phyloP scores from a whole-genome alignment of 805 yeast genomes.

The Myxozyma sirexii region DNA sequence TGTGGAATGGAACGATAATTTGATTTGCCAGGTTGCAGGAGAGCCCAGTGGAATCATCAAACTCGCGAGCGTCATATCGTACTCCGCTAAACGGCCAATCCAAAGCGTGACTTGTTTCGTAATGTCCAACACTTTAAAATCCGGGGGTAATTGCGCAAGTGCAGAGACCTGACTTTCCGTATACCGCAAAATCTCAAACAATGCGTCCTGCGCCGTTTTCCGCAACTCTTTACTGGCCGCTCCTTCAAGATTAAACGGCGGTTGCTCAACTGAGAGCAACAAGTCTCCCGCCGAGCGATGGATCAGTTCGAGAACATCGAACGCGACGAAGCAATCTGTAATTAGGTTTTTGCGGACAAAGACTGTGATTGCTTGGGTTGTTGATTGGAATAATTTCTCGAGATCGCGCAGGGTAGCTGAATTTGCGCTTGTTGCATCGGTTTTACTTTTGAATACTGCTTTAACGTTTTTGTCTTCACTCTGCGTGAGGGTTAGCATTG shows the following conservation, averaged over 20 bases:
- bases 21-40: constrained; percentile 23
- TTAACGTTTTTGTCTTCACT: constrained; percentile 14
- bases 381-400: constrained; percentile 34
- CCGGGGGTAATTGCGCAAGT: constrained; percentile 58
- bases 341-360: constrained; percentile 48
- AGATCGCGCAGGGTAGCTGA: constrained; percentile 33
- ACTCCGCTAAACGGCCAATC: constrained; percentile 65
- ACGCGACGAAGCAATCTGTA: constrained; percentile 55
- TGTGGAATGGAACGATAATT: constrained; percentile 9
- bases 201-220: constrained; percentile 44
- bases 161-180: constrained; percentile 57
- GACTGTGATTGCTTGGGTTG: constrained; percentile 25
- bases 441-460: constrained; percentile 14
- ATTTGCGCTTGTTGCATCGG: constrained; percentile 14
- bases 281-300: constrained; percentile 43
- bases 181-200: constrained; percentile 58
- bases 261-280: constrained; percentile 35
- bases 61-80: constrained; percentile 41
- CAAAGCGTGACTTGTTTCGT: constrained; percentile 73
- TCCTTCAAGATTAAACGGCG: constrained; percentile 24
- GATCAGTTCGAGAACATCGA: constrained; percentile 60
- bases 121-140: constrained; percentile 69
- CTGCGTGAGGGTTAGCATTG: no score
- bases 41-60: constrained; percentile 26
- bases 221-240: constrained; percentile 34